phyloP scores from a whole-genome alignment of 192 early-diverging fungal species.

The Podila epicladia region DNA sequence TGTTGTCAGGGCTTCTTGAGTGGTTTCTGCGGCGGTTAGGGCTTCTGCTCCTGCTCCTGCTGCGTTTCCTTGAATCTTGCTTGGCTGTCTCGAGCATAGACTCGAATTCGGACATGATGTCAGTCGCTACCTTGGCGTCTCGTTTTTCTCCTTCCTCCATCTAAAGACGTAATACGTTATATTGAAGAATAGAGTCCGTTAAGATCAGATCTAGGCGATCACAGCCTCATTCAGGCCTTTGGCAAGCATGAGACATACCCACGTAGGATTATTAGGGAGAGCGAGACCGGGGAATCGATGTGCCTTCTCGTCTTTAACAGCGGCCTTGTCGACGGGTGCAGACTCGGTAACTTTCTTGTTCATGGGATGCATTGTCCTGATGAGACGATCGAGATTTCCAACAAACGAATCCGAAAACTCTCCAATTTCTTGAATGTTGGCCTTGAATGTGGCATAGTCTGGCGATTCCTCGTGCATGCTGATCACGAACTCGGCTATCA shows the following conservation, averaged over 20 bases:
- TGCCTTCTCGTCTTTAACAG: conserved; percentile 63
- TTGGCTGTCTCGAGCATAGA: conserved; percentile 51
- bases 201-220: neutral
- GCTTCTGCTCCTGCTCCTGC: conserved; percentile 38
- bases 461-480: conserved; percentile 80
- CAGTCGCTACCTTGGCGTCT: conserved; percentile 52
- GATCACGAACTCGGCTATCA: conserved; percentile 91
- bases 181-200: neutral
- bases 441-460: conserved; percentile 72
- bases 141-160: conserved; percentile 9
- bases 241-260: conserved; percentile 36
- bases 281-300: conserved; percentile 85
- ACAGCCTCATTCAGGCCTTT: neutral
- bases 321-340: conserved; percentile 30
- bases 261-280: conserved; percentile 57
- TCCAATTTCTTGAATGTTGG: conserved; percentile 70
- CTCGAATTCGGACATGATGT: conserved; percentile 72
- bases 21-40: conserved; percentile 47
- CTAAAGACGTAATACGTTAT: neutral
- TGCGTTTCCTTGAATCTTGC: conserved; percentile 42
- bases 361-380: conserved; percentile 83
- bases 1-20: conserved; percentile 28
- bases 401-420: conserved; percentile 89
- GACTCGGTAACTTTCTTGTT: conserved; percentile 37
- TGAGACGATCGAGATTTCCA: conserved; percentile 86